These are phyloP conservation scores for Botrytis hyacinthi DNA, from an alignment of 2,329 filamentous ascomycete genomes.

Conservation along the genomic window DNA sequence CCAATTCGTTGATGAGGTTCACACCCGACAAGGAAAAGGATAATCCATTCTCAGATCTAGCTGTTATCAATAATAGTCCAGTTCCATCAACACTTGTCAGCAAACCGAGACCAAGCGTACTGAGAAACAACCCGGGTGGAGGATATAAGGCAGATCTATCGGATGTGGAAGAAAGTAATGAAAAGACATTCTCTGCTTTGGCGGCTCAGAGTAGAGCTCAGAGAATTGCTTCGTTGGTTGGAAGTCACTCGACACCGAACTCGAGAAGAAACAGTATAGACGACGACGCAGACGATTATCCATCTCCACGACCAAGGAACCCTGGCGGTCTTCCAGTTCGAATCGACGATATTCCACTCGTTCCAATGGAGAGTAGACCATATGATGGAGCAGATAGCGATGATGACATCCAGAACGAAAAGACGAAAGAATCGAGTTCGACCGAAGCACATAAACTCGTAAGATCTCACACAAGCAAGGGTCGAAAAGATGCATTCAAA, in stretches of 20 bases:
- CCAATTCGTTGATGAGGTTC: constrained; percentile 24
- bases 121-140: constrained; percentile 29
- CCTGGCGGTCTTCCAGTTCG: constrained; percentile 30
- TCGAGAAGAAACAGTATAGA: constrained; percentile 37
- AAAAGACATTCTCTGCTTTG: constrained; percentile 37
- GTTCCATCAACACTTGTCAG: constrained; percentile 21
- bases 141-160: constrained; percentile 17
- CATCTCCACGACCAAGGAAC: constrained; percentile 14
- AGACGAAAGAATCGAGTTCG: constrained; percentile 30
- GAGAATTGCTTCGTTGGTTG: constrained; percentile 35
- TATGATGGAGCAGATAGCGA: constrained; percentile 33
- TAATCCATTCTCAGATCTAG: constrained; percentile 35
- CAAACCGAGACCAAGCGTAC: constrained; percentile 32
- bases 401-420: constrained; percentile 28
- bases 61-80: background rate
- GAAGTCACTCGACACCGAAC: constrained; percentile 37
- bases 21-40: constrained; percentile 33
- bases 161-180: constrained; percentile 30
- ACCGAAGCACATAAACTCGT: constrained; percentile 48
- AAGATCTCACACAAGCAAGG: constrained; percentile 41
- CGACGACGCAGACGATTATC: constrained; percentile 30
- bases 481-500: constrained; percentile 26
- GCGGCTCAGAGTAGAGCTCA: constrained; percentile 38
- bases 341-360: constrained; percentile 38
- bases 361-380: constrained; percentile 32